Percentiles rank a stretch among this genome's conserved stretches.
Evolutionary conservation across 2,329 filamentous ascomycete genomes (phyloP).

Genomic region (Fusarium nematophilum): DNA sequence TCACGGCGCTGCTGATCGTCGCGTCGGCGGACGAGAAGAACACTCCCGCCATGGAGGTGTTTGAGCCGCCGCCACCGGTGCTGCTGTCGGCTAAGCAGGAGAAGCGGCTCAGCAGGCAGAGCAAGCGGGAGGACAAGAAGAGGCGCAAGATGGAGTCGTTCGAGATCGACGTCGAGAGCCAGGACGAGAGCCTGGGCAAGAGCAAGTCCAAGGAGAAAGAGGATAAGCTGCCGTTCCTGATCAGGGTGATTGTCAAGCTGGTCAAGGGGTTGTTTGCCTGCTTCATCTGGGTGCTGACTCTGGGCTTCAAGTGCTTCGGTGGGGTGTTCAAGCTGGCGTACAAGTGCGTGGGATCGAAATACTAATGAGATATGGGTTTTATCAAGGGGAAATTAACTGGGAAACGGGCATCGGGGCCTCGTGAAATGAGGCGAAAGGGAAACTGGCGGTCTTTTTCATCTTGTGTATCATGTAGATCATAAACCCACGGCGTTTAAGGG

Average conservation of each 20-base stretch:
- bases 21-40: conserved; percentile 67
- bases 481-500: conserved; percentile 42
- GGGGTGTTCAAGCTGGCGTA: conserved; percentile 63
- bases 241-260: conserved; percentile 62
- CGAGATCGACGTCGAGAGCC: conserved; percentile 72
- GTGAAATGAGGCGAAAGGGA: conserved; percentile 3
- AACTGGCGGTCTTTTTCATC: conserved; percentile 12
- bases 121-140: conserved; percentile 46
- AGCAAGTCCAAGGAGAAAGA: conserved; percentile 53
- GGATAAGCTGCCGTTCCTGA: conserved; percentile 62
- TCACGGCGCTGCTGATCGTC: conserved; percentile 69
- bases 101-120: conserved; percentile 46
- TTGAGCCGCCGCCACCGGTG: conserved; percentile 66
- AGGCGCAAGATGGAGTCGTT: conserved; percentile 64
- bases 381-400: conserved; percentile 12
- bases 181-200: conserved; percentile 59
- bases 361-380: conserved; percentile 43
- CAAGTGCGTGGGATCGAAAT: conserved; percentile 61
- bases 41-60: conserved; percentile 57
- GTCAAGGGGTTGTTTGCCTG: conserved; percentile 66
- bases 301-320: conserved; percentile 64
- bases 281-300: conserved; percentile 67
- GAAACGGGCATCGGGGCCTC: not conserved
- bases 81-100: conserved; percentile 39
- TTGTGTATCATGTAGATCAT: conserved; percentile 43